Percentiles rank a stretch among this genome's conserved stretches.
Conservation (phyloP, 208 protist species). For the Trypanosoma conorhini region DNA sequence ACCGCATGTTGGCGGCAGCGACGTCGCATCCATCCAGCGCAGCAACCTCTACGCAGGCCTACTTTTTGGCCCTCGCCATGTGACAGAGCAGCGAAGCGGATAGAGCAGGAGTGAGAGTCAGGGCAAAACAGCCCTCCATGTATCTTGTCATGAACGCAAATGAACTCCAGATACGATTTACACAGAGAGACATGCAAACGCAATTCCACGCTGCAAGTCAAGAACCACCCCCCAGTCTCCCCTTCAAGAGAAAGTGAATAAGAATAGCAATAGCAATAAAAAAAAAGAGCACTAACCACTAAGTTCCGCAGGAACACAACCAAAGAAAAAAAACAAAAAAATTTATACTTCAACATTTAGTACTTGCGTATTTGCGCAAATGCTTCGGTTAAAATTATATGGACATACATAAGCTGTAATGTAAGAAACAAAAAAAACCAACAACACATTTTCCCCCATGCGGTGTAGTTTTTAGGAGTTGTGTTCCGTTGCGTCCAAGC, state of each 20-base stretch:
- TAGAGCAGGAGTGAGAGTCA: not conserved
- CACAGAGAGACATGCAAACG: not conserved
- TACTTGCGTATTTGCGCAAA: not conserved
- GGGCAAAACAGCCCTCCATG: not conserved
- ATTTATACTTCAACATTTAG: no score
- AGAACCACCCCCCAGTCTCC: not conserved
- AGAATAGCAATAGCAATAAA: not conserved
- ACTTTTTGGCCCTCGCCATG: not conserved
- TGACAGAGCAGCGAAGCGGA: not conserved
- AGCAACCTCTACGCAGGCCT: not conserved
- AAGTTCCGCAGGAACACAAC: not conserved
- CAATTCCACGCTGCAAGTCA: not conserved
- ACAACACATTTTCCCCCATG: not conserved
- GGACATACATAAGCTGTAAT: no score
- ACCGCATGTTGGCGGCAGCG: slow-evolving; percentile 58
- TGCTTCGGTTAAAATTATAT: not conserved
- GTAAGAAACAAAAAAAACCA: slow-evolving; percentile 8
- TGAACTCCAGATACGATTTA: not conserved
- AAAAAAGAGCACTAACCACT: not conserved
- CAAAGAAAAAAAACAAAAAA: not conserved
- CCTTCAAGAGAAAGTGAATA: not conserved
- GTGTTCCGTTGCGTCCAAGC: slow-evolving; percentile 30
- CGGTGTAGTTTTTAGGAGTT: not conserved
- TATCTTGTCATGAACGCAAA: not conserved
- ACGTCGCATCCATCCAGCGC: slow-evolving; percentile 17